Conservation (phyloP, 1,284 basidiomycete genomes). For the Wallemia ichthyophaga region DNA sequence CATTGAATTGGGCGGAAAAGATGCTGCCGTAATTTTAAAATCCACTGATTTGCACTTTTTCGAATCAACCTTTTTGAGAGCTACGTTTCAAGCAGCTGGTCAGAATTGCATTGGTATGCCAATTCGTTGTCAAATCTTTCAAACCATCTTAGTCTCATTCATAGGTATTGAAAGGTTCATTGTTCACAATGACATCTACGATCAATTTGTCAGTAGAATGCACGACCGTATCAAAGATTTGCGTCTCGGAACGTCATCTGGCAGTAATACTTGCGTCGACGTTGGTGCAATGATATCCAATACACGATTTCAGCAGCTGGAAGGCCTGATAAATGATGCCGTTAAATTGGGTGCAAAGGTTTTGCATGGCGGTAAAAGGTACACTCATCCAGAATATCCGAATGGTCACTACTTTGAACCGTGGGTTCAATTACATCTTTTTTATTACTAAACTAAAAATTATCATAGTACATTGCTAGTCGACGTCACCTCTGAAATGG, state of each 20-base stretch:
- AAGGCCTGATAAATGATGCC: constrained; percentile 22
- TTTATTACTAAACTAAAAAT: constrained; percentile 35
- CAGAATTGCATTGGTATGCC: constrained; percentile 65
- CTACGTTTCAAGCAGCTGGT: constrained; percentile 63
- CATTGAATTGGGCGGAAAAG: constrained; percentile 48
- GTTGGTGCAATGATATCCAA: constrained; percentile 9
- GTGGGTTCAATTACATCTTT: constrained; percentile 30
- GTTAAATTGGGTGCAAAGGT: constrained; percentile 32
- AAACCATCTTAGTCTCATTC: not conserved
- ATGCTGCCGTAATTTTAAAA: constrained; percentile 22
- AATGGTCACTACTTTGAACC: constrained; percentile 29
- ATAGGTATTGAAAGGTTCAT: constrained; percentile 56
- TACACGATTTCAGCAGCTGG: not conserved
- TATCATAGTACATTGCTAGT: constrained; percentile 66
- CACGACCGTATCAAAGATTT: constrained; percentile 31
- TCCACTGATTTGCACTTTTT: constrained; percentile 20
- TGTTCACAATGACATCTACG: constrained; percentile 43
- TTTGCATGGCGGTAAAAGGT: constrained; percentile 34
- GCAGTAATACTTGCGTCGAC: constrained; percentile 2
- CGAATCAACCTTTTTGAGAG: constrained; percentile 34
- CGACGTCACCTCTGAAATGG: constrained; percentile 40
- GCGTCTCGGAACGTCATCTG: constrained; percentile 23
- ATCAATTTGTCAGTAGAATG: constrained; percentile 36
- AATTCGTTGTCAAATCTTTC: not conserved
- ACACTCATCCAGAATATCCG: constrained; percentile 23